Evolutionary conservation across 164 flowering plant genomes (phyloP), one percentile per base, ranked within the genome.

Genomic region (Umbellularia californica): DNA sequence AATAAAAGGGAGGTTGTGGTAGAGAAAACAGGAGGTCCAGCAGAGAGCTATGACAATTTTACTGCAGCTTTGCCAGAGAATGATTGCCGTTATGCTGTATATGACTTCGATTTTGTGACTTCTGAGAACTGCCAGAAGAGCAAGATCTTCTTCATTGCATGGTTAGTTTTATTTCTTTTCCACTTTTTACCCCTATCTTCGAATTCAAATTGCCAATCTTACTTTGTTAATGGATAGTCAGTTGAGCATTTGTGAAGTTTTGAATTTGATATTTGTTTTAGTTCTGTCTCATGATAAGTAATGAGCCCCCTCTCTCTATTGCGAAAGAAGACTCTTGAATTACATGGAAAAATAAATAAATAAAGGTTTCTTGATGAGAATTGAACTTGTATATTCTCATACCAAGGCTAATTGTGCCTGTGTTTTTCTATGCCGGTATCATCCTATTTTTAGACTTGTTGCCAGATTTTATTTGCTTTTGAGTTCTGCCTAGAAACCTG

Each of bases 111-210:
- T 78, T 92, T 82, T 70, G 95, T 92, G 76, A 92, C 94, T 68
- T 78, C 90, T 27, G 94, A 92, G 79, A 91, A 92, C 76, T 92
- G 97, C 75, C 97, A 88, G 77, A 90, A 90, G 85, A 92, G 94
- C 97, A 90, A 92, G 82, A 90, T 92, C 20, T 92, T 90, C 81
- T 92, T 92, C 86, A 85, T 92, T 74, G 89, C 97, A 67, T 92
- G 95, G 97, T 92, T 28, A 81, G 90, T 71, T 76, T 55, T 20
- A 3, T 55, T 55, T 55, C n/a, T 81, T 69, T 64, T 27, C n/a
- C 47, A 11, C 60, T 41, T 41, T 41, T 41, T 41, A 41, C 47
- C 10, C 2, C 47, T 41, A 41, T 41, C 11, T 41, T 41, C 0
- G 2, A 58, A 58, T 58, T 58, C 63, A 25, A 65, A 65, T 65